phyloP scores from a whole-genome alignment of 495 filamentous ascomycete species.

The Penicillium cosmopolitanum region DNA sequence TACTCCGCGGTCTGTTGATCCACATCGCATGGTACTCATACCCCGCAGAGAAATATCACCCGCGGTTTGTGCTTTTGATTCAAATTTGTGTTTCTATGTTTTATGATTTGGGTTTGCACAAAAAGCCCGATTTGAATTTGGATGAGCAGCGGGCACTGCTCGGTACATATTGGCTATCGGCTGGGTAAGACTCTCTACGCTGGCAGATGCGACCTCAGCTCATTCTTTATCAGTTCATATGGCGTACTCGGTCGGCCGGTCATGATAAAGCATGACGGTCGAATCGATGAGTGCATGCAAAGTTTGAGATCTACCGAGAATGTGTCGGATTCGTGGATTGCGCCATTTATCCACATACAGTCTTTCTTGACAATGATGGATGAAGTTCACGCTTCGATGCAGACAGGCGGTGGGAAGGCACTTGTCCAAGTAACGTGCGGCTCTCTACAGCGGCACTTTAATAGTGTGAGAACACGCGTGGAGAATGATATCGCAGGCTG shows the following conservation, averaged over 20 bases:
- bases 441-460: constrained; percentile 23
- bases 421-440: constrained; percentile 14
- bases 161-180: constrained; percentile 28
- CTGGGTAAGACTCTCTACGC: constrained; percentile 16
- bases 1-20: constrained; percentile 28
- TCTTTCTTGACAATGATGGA: constrained; percentile 22
- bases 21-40: constrained; percentile 29
- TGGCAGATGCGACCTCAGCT: constrained; percentile 10
- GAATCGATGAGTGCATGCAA: constrained; percentile 14
- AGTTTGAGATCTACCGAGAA: constrained; percentile 11
- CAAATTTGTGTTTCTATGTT: constrained; percentile 26
- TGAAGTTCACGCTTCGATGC: constrained; percentile 20
- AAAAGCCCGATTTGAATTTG: constrained; percentile 16
- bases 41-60: constrained; percentile 25
- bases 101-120: constrained; percentile 27
- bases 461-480: constrained; percentile 16
- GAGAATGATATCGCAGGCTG: constrained; percentile 13
- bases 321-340: constrained; percentile 22
- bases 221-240: constrained; percentile 12
- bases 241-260: constrained; percentile 18
- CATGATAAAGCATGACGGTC: constrained; percentile 18
- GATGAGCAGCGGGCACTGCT: constrained; percentile 28
- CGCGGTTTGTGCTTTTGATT: constrained; percentile 26
- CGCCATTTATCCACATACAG: constrained; percentile 21
- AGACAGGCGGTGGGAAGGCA: constrained; percentile 15